These are phyloP conservation scores for Penicillium diatomitis DNA, from an alignment of 495 filamentous ascomycete genomes.

Conservation along the genomic window DNA sequence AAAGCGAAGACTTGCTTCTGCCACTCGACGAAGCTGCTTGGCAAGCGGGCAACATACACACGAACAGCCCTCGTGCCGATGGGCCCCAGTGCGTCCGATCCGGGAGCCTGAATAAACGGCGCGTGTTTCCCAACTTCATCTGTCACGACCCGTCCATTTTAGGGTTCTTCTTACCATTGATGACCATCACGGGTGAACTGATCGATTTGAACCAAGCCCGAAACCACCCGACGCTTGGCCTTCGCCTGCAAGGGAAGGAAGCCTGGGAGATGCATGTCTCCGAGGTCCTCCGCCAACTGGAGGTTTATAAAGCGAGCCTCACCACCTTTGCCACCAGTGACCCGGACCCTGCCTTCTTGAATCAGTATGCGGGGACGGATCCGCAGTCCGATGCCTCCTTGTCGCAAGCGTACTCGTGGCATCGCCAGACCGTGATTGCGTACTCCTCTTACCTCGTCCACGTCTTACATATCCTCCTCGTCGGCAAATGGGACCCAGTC, in stretches of 20 bases:
- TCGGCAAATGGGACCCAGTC: slow-evolving; percentile 84
- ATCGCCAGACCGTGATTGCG: slow-evolving; percentile 78
- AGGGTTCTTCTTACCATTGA: slow-evolving; percentile 85
- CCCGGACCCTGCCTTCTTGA: slow-evolving; percentile 18
- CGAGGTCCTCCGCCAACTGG: slow-evolving; percentile 71
- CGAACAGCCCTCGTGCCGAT: slow-evolving; percentile 41
- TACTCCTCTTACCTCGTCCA: slow-evolving; percentile 87
- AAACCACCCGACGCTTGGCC: slow-evolving; percentile 80
- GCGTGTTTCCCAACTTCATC: slow-evolving; percentile 68
- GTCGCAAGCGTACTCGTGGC: slow-evolving; percentile 49
- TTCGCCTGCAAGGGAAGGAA: slow-evolving; percentile 60
- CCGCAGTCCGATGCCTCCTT: slow-evolving; percentile 37
- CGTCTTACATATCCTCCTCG: slow-evolving; percentile 72
- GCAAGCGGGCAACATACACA: slow-evolving; percentile 74
- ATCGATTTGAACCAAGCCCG: slow-evolving; percentile 85
- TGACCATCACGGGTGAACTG: slow-evolving; percentile 90
- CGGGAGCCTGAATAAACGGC: slow-evolving; percentile 39
- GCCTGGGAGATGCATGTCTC: slow-evolving; percentile 74
- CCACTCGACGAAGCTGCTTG: slow-evolving; percentile 83
- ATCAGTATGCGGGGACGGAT: slow-evolving; percentile 14
- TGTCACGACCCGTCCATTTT: slow-evolving; percentile 87
- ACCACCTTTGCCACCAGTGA: slow-evolving; percentile 58
- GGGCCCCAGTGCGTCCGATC: slow-evolving; percentile 43
- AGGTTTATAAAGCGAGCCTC: slow-evolving; percentile 75
- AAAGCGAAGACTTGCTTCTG: slow-evolving; percentile 77